Evolutionary conservation across 345 rosid species (phyloP), one percentile per base, ranked within the genome.

Genomic region (Camelina laxa): DNA sequence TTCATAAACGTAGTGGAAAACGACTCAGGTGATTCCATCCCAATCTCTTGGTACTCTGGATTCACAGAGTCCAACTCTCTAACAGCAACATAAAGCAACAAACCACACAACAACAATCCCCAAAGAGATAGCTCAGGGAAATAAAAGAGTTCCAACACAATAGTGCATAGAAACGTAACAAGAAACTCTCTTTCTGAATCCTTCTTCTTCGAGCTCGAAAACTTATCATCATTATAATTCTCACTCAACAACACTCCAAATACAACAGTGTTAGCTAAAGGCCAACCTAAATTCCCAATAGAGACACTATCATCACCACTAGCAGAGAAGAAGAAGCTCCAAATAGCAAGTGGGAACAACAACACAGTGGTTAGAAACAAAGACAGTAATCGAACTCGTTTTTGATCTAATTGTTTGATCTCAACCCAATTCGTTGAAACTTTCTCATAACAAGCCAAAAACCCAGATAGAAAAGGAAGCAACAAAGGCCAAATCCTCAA

Each of bases 241-340:
- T 91, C 97, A 77, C 84, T 90, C 81, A 94, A 70, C 24, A 91
- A 81, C 41, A 94, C 97, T 27, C 97, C 98, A 42, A 91, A 94
- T 20, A 94, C 89, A 74, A 91, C 96, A 53, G 88, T 91, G 67
- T 91, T 91, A 50, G 82, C 95, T 63, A 94, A 79, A 58, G 98
- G 98, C 98, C 98, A 94, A 48, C 89, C 90, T 39, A 91, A 76
- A 69, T 72, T 87, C 53, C 74, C 84, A 54, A 91, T 5, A 2
- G 92, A 86, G 77, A 90, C 82, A 65, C 76, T 82, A 51, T 67
- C 85, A 11, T 79, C 82, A 62, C 69, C 88, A 19, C 64, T 75
- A 38, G 72, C 90, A 54, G 84, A 80, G 74, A 88, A 70, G 1
- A 82, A 15, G 65, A 90, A 79, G 68, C 97, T 85, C 74, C 85